These are phyloP conservation scores for Chytridium lagenaria DNA, from an alignment of 371 early-diverging fungal species.

Conservation along the genomic window DNA sequence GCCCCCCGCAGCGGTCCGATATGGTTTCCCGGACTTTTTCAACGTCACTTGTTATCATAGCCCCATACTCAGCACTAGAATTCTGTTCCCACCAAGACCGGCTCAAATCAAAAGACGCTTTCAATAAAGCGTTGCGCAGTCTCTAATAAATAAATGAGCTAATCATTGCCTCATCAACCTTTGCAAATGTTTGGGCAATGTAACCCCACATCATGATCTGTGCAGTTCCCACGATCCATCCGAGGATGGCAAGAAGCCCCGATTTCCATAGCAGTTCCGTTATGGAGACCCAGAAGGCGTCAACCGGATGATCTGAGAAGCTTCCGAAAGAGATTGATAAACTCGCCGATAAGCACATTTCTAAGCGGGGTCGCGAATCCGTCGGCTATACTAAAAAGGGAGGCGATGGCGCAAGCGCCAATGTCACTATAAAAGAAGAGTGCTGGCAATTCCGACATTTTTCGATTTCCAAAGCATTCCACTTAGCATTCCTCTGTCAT, in stretches of 20 bases:
- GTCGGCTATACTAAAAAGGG: not conserved
- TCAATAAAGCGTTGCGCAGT: not conserved
- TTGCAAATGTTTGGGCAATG: not conserved
- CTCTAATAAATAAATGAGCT: not conserved
- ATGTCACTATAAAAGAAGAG: not conserved
- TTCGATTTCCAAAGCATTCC: not conserved
- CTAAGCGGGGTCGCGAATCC: conserved; percentile 3
- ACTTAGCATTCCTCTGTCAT: not conserved
- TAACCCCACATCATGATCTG: not conserved
- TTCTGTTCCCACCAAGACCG: not conserved
- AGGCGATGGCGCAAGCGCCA: not conserved
- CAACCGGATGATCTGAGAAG: not conserved
- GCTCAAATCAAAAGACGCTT: not conserved
- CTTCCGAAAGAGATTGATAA: not conserved
- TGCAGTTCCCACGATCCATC: not conserved
- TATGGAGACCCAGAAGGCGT: not conserved
- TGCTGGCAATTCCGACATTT: not conserved
- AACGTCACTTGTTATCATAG: not conserved
- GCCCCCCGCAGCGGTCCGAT: conserved; percentile 13
- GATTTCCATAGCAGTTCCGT: not conserved
- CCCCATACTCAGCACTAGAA: not conserved
- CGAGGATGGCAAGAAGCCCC: not conserved
- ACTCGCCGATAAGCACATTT: not conserved
- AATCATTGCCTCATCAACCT: not conserved
- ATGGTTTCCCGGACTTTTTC: conserved; percentile 6